Evolutionary conservation across 805 yeast species (phyloP).

Genomic region (Lipomyces orientalis): DNA sequence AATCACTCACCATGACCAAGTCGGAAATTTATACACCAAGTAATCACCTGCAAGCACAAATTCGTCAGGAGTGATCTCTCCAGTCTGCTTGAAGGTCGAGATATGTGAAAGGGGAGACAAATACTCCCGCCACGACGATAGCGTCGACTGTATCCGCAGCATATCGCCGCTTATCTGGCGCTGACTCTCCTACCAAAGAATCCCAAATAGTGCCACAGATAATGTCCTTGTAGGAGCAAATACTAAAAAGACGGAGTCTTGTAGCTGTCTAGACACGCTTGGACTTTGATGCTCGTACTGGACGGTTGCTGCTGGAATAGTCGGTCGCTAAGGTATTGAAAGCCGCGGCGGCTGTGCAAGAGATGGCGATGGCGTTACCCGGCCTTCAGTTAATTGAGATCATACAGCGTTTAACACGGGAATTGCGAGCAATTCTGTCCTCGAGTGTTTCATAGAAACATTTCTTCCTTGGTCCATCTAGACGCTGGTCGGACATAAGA

Average conservation of each 20-base stretch:
- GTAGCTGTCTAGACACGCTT: neutral
- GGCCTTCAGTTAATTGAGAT: neutral
- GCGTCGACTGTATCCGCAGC: slow-evolving; percentile 66
- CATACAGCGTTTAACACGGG: neutral
- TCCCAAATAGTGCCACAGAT: neutral
- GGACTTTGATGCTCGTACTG: neutral
- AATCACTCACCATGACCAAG: slow-evolving; percentile 81
- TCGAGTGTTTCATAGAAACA: neutral
- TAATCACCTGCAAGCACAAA: slow-evolving; percentile 95
- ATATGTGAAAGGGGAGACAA: slow-evolving; percentile 86
- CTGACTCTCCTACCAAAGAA: neutral
- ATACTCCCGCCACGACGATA: slow-evolving; percentile 87
- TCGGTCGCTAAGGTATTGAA: neutral
- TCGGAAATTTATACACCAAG: slow-evolving; percentile 87
- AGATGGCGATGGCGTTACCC: neutral
- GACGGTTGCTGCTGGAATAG: neutral
- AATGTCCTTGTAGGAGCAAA: neutral
- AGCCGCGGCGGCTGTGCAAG: neutral
- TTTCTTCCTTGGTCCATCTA: neutral
- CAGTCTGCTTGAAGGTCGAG: slow-evolving; percentile 85
- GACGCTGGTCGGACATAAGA: neutral
- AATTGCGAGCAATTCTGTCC: neutral
- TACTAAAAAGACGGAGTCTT: neutral
- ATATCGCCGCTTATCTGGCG: slow-evolving; percentile 39
- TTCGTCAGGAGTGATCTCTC: slow-evolving; percentile 95